phyloP scores from a whole-genome alignment of 768 basidiomycete genomes.

The Tricholoma bakamatsutake region DNA sequence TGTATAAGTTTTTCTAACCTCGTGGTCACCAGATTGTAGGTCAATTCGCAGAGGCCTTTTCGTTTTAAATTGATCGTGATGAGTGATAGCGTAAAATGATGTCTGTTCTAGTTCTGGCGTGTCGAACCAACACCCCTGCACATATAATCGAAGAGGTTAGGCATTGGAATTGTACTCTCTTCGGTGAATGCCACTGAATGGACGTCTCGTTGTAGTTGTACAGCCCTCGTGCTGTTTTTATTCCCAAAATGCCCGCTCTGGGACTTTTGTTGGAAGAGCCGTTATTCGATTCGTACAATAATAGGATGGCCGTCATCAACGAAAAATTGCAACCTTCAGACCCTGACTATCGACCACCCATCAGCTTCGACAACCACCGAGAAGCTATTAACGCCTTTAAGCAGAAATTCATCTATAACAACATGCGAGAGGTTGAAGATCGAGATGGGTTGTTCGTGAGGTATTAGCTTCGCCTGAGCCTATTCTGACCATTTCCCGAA shows the following conservation, averaged over 20 bases:
- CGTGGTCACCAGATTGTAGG: constrained; percentile 42
- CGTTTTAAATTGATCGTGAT: constrained; percentile 9
- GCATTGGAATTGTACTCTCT: not conserved
- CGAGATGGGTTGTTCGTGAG: constrained; percentile 63
- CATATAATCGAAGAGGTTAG: constrained; percentile 68
- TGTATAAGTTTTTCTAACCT: not conserved
- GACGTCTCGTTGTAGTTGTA: constrained; percentile 48
- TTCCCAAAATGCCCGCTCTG: constrained; percentile 95
- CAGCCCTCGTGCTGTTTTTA: constrained; percentile 66
- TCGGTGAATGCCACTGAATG: not conserved
- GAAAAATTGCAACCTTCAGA: constrained; percentile 47
- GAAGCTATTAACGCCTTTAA: constrained; percentile 79
- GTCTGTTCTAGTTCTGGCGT: constrained; percentile 71
- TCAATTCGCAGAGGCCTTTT: constrained; percentile 13
- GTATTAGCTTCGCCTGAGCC: not conserved
- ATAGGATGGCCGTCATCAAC: constrained; percentile 42
- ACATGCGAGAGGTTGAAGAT: constrained; percentile 83
- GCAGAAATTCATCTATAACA: constrained; percentile 76
- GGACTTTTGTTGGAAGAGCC: constrained; percentile 89
- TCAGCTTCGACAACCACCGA: constrained; percentile 66
- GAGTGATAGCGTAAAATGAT: constrained; percentile 93
- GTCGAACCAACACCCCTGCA: constrained; percentile 70
- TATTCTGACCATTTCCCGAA: constrained; percentile 21
- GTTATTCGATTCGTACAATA: constrained; percentile 75
- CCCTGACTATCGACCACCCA: constrained; percentile 60